A percentile compares a stretch with the other conserved stretches of the same genome.
These are phyloP conservation scores for Metschnikowia reukaufii DNA, from an alignment of 805 yeast genomes.

Conservation along the genomic window DNA sequence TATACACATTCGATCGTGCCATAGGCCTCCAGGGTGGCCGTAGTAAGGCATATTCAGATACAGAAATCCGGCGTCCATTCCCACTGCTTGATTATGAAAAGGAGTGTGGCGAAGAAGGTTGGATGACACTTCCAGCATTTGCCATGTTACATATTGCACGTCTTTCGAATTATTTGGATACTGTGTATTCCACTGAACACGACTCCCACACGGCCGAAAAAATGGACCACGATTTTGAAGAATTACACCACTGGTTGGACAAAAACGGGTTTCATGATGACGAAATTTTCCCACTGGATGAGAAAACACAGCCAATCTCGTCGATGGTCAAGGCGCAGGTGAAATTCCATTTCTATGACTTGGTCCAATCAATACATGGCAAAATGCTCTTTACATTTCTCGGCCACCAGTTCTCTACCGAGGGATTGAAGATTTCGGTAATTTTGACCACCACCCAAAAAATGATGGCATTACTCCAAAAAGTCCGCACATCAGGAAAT, in stretches of 20 bases:
- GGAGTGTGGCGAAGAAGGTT: constrained; percentile 41
- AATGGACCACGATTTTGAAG: constrained; percentile 31
- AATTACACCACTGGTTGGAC: constrained; percentile 34
- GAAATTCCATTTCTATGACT: constrained; percentile 40
- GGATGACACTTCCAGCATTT: constrained; percentile 49
- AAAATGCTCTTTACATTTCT: constrained; percentile 31
- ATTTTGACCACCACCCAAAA: constrained; percentile 32
- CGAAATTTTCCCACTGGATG: constrained; percentile 10
- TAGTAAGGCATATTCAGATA: constrained; percentile 34
- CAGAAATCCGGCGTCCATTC: constrained; percentile 35
- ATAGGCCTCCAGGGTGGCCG: constrained; percentile 55
- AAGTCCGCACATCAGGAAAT: constrained; percentile 28
- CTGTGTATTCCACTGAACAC: constrained; percentile 27
- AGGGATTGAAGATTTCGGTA: constrained; percentile 32
- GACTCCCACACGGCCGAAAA: constrained; percentile 30
- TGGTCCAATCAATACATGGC: constrained; percentile 37
- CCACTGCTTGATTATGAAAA: constrained; percentile 31
- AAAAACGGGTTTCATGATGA: constrained; percentile 32
- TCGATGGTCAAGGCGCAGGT: constrained; percentile 35
- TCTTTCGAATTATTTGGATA: constrained; percentile 37
- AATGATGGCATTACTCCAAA: constrained; percentile 29
- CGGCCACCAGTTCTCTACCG: constrained; percentile 32
- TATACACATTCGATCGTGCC: constrained; percentile 53
- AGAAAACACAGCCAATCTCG: constrained; percentile 10
- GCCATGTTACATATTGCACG: constrained; percentile 47